Base-by-base conservation (phyloP, 768 basidiomycete genomes). In the Podaxis sp. region DNA sequence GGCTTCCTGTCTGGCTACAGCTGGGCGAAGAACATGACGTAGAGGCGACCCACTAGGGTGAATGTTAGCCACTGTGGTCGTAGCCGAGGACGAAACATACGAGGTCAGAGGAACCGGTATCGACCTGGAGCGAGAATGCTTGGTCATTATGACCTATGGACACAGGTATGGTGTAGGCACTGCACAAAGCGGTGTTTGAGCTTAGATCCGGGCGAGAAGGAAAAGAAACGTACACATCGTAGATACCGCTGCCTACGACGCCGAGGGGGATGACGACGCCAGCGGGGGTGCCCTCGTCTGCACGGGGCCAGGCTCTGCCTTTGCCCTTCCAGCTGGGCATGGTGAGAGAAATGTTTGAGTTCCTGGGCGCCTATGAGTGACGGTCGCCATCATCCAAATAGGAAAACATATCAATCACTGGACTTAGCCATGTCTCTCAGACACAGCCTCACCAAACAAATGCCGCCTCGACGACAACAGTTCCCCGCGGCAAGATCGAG, bases 51-150 rank as follows among this genome's bases (percentile, higher is more conserved):
- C 91, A 93, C 32, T 32, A 7, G 32, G 32, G 32, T 32, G 32
- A 32, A 32, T 32, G 32, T 32, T 32, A 32, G 32, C 32, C 32
- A 32, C 90, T 91, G 62, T 28, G 4, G 55, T n/a, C 54, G 28
- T 11, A 18, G 32, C 32, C 5, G 35, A 18, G 18, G 55, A n/a
- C 11, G 35, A 35, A 59, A 76, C 83, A 65, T 61, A 91, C 90
- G 25, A 91, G 76, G 73, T 93, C 91, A 0, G 89, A 89, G 0
- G 91, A 92, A 28, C 91, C 91, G 0, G 88, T 90, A 66, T 93
- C 91, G 38, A 93, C 80, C 67, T 91, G 90, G 1, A 92, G 72
- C 5, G 81, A 84, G 23, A 88, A 72, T 23, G 77, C 79, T 58
- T 88, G 80, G 35, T 67, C 67, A 7, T 68, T 71, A 5, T 70